These are phyloP conservation scores for Trebouxia sp. DNA, from an alignment of 139 green algal species.

Conservation along the genomic window DNA sequence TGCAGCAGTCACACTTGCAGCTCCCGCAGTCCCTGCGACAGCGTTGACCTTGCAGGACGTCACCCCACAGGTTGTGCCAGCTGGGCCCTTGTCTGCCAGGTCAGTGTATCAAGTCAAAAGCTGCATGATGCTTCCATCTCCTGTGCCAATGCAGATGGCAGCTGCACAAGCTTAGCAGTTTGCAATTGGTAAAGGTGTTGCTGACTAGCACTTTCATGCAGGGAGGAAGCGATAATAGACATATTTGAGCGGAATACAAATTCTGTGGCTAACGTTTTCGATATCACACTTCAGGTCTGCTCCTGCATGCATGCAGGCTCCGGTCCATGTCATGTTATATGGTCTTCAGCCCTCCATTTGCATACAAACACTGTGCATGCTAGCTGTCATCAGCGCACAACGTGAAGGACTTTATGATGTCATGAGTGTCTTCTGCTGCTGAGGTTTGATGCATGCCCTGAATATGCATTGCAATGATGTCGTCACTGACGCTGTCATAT, in stretches of 20 bases:
- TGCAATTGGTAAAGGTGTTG: neutral
- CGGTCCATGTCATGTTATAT: neutral
- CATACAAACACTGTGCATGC: conserved; percentile 1
- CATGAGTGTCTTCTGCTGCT: too few species aligned
- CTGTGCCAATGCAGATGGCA: neutral
- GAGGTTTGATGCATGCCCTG: too few species aligned
- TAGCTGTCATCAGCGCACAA: too few species aligned
- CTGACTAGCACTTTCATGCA: conserved; percentile 27
- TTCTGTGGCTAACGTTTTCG: conserved; percentile 73
- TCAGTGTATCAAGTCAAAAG: neutral
- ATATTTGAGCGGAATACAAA: conserved; percentile 61
- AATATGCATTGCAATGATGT: too few species aligned
- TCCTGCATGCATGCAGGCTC: neutral
- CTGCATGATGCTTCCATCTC: neutral
- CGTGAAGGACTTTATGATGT: too few species aligned
- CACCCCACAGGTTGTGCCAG: conserved; percentile 27
- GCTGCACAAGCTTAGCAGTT: neutral
- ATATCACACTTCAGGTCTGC: conserved; percentile 59
- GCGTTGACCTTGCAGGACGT: conserved; percentile 33
- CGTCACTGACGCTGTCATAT: too few species aligned
- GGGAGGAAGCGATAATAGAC: conserved; percentile 60
- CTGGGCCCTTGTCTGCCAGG: conserved; percentile 31
- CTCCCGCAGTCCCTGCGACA: neutral
- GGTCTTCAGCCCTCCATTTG: neutral
- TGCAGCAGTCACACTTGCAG: neutral